Conservation (phyloP, 768 basidiomycete genomes). For the Mycena vulgaris region DNA sequence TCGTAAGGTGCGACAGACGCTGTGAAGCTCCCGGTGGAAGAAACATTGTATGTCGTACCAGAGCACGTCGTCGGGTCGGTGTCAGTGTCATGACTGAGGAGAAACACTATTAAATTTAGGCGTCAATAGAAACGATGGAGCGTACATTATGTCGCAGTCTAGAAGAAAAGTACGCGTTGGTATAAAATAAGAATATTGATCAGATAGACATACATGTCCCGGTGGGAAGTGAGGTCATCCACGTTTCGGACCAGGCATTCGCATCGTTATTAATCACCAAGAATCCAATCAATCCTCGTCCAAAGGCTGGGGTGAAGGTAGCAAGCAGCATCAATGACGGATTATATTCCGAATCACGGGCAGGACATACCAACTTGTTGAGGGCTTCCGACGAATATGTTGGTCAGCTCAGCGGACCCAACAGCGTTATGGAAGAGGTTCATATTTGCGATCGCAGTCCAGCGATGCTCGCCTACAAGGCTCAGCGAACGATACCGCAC, state of each 20-base stretch:
- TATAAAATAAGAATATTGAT: conserved; percentile 28
- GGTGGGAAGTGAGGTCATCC: conserved; percentile 56
- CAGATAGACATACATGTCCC: conserved; percentile 48
- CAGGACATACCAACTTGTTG: conserved; percentile 49
- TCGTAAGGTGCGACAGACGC: neutral
- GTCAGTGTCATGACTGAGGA: neutral
- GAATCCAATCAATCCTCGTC: conserved; percentile 54
- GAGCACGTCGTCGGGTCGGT: conserved; percentile 16
- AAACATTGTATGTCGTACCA: conserved; percentile 2
- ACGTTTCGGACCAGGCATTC: conserved; percentile 54
- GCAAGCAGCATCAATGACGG: neutral
- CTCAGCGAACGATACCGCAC: neutral
- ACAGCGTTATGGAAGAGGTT: conserved; percentile 37
- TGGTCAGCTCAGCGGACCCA: conserved; percentile 25
- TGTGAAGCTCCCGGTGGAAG: conserved; percentile 9
- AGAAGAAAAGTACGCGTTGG: neutral
- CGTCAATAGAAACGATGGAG: neutral
- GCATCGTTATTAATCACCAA: conserved; percentile 62
- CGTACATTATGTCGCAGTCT: neutral
- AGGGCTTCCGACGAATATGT: conserved; percentile 33
- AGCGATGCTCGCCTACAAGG: conserved; percentile 26
- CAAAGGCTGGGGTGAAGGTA: neutral
- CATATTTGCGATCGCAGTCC: conserved; percentile 35
- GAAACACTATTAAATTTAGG: neutral
- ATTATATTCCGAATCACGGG: neutral